Evolutionary conservation across 176 grass and related monocot species (phyloP), one percentile per base, ranked within the genome.

Genomic region (Oropetium thomaeum): DNA sequence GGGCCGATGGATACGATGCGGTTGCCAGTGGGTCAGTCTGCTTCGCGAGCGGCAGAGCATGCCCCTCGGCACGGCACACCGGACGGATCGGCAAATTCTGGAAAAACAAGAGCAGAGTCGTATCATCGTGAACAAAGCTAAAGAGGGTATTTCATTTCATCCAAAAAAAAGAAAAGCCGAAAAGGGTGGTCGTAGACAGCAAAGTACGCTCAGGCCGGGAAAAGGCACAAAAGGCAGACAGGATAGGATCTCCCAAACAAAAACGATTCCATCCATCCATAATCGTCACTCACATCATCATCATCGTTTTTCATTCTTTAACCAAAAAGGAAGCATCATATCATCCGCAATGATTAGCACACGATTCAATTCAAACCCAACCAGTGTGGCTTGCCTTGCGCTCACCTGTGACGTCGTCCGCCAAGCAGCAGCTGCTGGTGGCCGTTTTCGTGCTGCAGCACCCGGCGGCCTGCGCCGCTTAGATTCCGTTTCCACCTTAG

Each of bases 401-500:
- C 45, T 26, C 60, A 7, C 54, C 29, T 5, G 35, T 65, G 79
- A 57, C 70, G 79, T 73, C 47, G 33, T 14, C n/a, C 78, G 34
- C 4, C 49, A 11, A 45, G 47, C 30, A 17, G 48, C 19, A 51
- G 17, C 47, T 51, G 47, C 47, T 47, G 44, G n/a, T n/a, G n/a
- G 15, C 44, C 4, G 53, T 41, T 38, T 48, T 70, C 16, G n/a
- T 28, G 77, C 66, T 34, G 54, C n/a, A n/a, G n/a, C n/a, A n/a
- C 78, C 30, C 27, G 52, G 39, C 39, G 39, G 39, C 39, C 39
- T n/a, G n/a, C 8, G 39, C 39, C 39, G 3, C 17, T 23, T 42
- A 27, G 41, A 62, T 65, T 81, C 78, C 69, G 19, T n/a, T 44
- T 75, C 55, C 55, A 81, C 58, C n/a, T n/a, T n/a, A 5, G 65